Percentiles rank a stretch among this genome's conserved stretches.
Conservation (phyloP, 2,329 filamentous ascomycete species). For the Cordyceps militaris region DNA sequence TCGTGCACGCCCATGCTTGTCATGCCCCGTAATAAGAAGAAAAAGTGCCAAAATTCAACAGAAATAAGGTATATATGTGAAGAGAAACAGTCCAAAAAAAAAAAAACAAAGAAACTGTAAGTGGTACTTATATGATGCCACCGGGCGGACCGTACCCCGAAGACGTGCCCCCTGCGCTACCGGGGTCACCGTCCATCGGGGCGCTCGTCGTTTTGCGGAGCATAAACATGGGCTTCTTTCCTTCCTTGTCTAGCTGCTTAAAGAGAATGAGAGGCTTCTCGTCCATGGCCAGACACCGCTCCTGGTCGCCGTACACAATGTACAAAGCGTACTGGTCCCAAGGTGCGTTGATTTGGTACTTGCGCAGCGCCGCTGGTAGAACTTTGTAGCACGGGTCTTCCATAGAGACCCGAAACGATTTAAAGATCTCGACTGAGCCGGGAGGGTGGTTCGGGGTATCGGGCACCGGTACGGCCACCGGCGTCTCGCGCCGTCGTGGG, state of each 20-base stretch:
- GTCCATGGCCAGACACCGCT: constrained; percentile 83
- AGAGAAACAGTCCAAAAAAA: background rate
- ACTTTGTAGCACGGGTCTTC: constrained; percentile 98
- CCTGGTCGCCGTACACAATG: constrained; percentile 98
- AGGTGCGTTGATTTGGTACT: constrained; percentile 97
- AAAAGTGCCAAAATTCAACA: background rate
- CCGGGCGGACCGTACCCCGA: constrained; percentile 8
- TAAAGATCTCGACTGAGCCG: constrained; percentile 87
- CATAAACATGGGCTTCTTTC: constrained; percentile 99
- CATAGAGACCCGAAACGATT: constrained; percentile 95
- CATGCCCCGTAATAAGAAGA: background rate
- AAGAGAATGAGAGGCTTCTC: constrained; percentile 94
- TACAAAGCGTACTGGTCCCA: constrained; percentile 97
- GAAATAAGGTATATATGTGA: background rate
- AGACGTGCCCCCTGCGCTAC: constrained; percentile 1
- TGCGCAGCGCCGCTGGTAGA: constrained; percentile 87
- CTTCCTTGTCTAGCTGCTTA: constrained; percentile 94
- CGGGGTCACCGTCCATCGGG: constrained; percentile 8
- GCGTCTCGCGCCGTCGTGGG: constrained; percentile 54
- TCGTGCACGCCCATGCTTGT: background rate
- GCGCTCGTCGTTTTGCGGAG: constrained; percentile 48
- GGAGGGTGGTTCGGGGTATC: constrained; percentile 52
- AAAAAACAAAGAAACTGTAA: background rate
- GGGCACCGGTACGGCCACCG: constrained; percentile 55
- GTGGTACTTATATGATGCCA: constrained; percentile 3